Conservation (phyloP, 257 asterid genomes). For the Cruciata laevipes region DNA sequence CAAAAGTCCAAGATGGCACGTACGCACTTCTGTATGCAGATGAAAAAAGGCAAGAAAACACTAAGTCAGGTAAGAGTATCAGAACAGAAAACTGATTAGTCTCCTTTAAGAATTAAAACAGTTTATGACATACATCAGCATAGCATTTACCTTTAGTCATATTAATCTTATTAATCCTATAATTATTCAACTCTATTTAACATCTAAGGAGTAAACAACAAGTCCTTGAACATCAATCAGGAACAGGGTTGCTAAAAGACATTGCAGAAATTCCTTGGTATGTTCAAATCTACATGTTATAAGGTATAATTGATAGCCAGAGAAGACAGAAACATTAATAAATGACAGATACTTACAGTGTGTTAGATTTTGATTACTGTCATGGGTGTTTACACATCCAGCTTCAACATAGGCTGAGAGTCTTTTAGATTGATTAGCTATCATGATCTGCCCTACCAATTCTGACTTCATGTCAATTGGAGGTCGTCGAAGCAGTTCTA, state of each 20-base stretch:
- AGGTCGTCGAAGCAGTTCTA: slow-evolving; percentile 49
- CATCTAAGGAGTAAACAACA: too few relatives aligned
- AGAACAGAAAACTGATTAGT: not conserved
- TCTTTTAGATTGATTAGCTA: slow-evolving; percentile 52
- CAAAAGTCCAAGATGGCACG: slow-evolving; percentile 65
- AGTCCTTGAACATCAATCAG: not conserved
- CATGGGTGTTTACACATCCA: slow-evolving; percentile 47
- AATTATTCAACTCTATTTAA: not conserved
- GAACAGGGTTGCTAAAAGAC: too few relatives aligned
- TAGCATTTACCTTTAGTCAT: not conserved
- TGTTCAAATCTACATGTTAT: not conserved
- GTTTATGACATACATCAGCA: not conserved
- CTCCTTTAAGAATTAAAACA: not conserved
- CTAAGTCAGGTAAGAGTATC: slow-evolving; percentile 1
- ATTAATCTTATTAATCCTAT: not conserved
- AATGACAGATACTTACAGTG: slow-evolving; percentile 49
- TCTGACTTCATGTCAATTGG: slow-evolving; percentile 37
- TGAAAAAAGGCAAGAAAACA: slow-evolving; percentile 20
- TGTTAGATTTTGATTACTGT: slow-evolving; percentile 38
- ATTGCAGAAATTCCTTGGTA: not conserved
- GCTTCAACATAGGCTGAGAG: slow-evolving; percentile 56
- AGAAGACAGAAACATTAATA: not conserved
- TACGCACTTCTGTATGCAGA: slow-evolving; percentile 61
- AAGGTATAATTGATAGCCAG: not conserved
- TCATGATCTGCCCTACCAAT: slow-evolving; percentile 40